Evolutionary conservation across 306 rosid genomes (phyloP).

Genomic region (Canavalia gladiata): DNA sequence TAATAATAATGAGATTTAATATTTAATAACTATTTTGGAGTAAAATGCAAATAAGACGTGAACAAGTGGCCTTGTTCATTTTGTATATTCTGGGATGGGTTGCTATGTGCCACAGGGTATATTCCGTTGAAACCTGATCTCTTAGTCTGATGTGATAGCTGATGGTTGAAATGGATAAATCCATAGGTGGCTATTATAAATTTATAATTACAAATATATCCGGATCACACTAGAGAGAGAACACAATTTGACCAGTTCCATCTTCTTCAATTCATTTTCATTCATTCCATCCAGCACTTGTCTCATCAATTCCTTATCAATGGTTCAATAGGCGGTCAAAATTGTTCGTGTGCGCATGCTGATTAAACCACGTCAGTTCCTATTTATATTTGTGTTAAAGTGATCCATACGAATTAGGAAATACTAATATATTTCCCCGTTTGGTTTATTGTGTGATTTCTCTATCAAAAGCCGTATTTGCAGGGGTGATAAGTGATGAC

Average conservation of each 20-base stretch:
- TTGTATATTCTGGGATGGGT: conserved; percentile 28
- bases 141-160: conserved; percentile 16
- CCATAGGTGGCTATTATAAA: neutral
- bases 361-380: conserved; percentile 14
- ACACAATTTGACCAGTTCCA: neutral
- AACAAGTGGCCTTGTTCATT: neutral
- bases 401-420: conserved; percentile 21
- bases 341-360: conserved; percentile 30
- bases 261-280: neutral
- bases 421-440: conserved; percentile 36
- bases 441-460: conserved; percentile 42
- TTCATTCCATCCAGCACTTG: neutral
- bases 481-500: conserved; percentile 38
- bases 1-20: conserved; percentile 36
- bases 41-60: conserved; percentile 43
- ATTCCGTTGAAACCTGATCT: conserved; percentile 43
- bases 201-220: conserved; percentile 1
- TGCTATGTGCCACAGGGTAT: conserved; percentile 32
- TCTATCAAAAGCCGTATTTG: conserved; percentile 48
- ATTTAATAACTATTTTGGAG: conserved; percentile 27
- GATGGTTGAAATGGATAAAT: conserved; percentile 21
- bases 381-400: neutral
- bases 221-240: neutral
- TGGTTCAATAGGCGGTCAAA: conserved; percentile 31
- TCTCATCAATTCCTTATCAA: conserved; percentile 36